phyloP scores from a whole-genome alignment of 1,284 basidiomycete genomes.

The Salmacisia buchloeana region DNA sequence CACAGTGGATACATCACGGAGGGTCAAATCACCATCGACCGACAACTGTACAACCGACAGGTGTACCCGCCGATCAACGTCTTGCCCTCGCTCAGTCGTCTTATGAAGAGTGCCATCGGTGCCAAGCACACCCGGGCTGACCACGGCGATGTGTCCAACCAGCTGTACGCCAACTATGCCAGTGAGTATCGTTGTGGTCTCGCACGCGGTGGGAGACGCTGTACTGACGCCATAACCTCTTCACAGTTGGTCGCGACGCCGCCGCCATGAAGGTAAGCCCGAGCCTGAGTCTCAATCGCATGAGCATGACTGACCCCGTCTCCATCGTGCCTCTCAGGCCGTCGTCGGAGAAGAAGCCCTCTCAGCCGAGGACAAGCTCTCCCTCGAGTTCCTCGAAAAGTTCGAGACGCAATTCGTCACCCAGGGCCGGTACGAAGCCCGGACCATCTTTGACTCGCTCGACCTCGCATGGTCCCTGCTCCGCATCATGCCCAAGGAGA shows the following conservation, averaged over 20 bases:
- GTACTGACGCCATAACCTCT: conserved; percentile 83
- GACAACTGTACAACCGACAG: conserved; percentile 79
- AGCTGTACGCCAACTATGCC: conserved; percentile 49
- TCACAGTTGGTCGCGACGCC: conserved; percentile 80
- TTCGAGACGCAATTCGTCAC: conserved; percentile 49
- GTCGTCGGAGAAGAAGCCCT: conserved; percentile 98
- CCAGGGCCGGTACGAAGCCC: conserved; percentile 83
- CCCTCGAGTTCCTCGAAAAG: conserved; percentile 46
- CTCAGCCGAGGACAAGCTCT: conserved; percentile 68
- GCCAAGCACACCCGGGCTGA: conserved; percentile 96
- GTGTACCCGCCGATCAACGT: conserved; percentile 99
- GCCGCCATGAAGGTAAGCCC: conserved; percentile 78
- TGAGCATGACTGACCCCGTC: background rate
- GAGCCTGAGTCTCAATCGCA: background rate
- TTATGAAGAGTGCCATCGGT: conserved; percentile 99
- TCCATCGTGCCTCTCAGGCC: too few relatives aligned
- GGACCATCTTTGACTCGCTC: conserved; percentile 93
- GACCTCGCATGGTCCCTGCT: conserved; percentile 95
- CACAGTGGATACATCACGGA: conserved; percentile 83
- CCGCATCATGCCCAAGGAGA: conserved; percentile 98
- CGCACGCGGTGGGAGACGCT: background rate
- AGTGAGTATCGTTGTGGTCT: conserved; percentile 10
- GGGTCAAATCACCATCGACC: conserved; percentile 98
- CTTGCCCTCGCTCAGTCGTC: conserved; percentile 90
- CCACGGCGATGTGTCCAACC: conserved; percentile 86